phyloP scores from a whole-genome alignment of 352 stramenopile genomes.

The Pythium phragmitis region DNA sequence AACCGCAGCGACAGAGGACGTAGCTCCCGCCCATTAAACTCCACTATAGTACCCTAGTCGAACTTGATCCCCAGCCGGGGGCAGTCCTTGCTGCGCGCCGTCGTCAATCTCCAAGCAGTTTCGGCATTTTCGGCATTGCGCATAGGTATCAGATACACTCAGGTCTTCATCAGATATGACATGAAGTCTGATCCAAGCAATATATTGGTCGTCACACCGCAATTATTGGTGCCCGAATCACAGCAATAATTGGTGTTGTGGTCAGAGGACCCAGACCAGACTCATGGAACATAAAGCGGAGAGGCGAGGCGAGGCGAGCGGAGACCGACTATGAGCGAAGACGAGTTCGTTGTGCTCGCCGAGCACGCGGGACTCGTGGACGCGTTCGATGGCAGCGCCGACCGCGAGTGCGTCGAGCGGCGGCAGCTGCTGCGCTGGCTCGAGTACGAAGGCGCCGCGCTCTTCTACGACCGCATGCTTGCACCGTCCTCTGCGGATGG shows the following conservation, averaged over 20 bases:
- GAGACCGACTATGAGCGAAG: conserved; percentile 55
- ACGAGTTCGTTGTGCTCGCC: conserved; percentile 84
- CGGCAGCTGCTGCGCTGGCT: conserved; percentile 68
- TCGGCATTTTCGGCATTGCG: neutral
- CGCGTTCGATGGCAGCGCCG: conserved; percentile 62
- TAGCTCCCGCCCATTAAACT: too few relatives aligned
- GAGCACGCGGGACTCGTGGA: conserved; percentile 80
- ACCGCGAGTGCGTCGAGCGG: conserved; percentile 71
- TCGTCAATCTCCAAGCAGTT: neutral
- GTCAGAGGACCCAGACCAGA: too few relatives aligned
- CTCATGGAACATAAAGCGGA: too few relatives aligned
- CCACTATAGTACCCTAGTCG: too few relatives aligned
- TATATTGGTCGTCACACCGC: neutral
- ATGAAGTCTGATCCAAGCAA: neutral
- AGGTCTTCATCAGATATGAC: conserved; percentile 1
- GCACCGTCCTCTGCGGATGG: neutral
- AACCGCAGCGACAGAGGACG: neutral
- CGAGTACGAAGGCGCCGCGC: conserved; percentile 61
- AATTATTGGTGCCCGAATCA: too few relatives aligned
- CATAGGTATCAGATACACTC: neutral
- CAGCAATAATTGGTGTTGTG: too few relatives aligned
- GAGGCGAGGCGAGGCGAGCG: too few relatives aligned
- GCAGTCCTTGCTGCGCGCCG: too few relatives aligned
- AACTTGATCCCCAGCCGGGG: too few relatives aligned
- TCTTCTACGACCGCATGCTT: conserved; percentile 44